Conservation (phyloP, 306 rosid genomes). For the Ormosia semicastrata region DNA sequence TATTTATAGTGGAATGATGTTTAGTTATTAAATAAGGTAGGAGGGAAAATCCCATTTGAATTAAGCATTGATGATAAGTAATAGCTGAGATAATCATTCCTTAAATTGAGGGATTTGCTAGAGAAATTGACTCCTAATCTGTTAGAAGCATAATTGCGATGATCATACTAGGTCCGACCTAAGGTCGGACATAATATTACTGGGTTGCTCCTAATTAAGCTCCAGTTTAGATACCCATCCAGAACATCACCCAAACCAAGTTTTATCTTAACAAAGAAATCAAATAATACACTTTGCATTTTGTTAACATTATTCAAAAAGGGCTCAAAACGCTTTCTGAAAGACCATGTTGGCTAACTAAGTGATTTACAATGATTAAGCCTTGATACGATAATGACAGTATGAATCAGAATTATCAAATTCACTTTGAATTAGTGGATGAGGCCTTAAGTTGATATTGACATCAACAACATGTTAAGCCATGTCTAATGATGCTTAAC, state of each 20-base stretch:
- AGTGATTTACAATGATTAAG: constrained; percentile 15
- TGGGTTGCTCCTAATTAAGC: too few species aligned
- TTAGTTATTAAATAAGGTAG: too few species aligned
- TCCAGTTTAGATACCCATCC: too few species aligned
- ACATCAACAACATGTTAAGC: background rate
- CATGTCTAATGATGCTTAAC: background rate
- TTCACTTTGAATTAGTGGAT: background rate
- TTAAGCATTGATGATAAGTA: too few species aligned
- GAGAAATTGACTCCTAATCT: too few species aligned
- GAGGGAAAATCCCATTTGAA: too few species aligned
- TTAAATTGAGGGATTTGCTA: too few species aligned
- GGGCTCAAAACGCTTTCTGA: constrained; percentile 13
- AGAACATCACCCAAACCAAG: background rate
- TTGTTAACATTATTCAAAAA: background rate
- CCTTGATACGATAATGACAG: constrained; percentile 14
- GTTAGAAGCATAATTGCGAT: too few species aligned
- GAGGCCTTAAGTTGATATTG: background rate
- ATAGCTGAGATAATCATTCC: too few species aligned
- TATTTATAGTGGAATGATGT: too few species aligned
- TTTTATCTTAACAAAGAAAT: background rate
- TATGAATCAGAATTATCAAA: background rate
- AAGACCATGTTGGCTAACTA: background rate
- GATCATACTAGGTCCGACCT: too few species aligned
- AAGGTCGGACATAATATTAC: too few species aligned
- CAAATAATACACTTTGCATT: background rate